Base-by-base conservation (phyloP, 129 eudicot species). In the Silybum marianum region DNA sequence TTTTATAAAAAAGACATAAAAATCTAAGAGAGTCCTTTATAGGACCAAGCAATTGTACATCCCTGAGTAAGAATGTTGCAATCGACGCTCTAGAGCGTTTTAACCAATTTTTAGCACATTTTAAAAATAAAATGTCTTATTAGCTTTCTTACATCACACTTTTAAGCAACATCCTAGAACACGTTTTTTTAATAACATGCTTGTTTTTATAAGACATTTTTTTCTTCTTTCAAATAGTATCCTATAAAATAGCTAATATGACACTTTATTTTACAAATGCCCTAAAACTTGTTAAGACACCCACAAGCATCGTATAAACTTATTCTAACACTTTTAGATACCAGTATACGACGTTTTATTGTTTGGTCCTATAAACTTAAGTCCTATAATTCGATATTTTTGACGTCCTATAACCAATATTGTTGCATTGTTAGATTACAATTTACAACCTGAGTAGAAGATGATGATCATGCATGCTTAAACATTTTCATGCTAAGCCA, bases 401-500 rank as follows among this genome's bases (percentile, higher is more conserved):
- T 4, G 23, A 7, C 66, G 0, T 58, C 66, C 9, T 58, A n/a
- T 58, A 58, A 58, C n/a, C 66, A 6, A 58, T 58, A 18, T n/a
- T 6, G 23, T 18, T 18, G 66, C n/a, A 58, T n/a, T 6, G 23
- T 18, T 18, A 74, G 26, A 74, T 11, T 38, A 9, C 5, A 78
- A 75, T 71, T 11, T 38, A 9, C 5, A 78, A 75, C 72, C 72
- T 40, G 48, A 32, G 71, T 11, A 75, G 38, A 32, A 25, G 68
- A 65, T 88, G 85, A 94, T 3, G 98, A 65, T 88, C 88, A 94
- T 3, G 98, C 96, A 82, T 94, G 97, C 90, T 90, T 94, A 85
- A 94, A 94, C 83, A 92, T 76, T 81, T 94, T 94, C 97, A 94
- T 92, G 88, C 92, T 87, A 73, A 92, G 92, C 96, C 98, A 94